Evolutionary conservation across 164 flowering plant genomes (phyloP).

Genomic region (Protea cynaroides): DNA sequence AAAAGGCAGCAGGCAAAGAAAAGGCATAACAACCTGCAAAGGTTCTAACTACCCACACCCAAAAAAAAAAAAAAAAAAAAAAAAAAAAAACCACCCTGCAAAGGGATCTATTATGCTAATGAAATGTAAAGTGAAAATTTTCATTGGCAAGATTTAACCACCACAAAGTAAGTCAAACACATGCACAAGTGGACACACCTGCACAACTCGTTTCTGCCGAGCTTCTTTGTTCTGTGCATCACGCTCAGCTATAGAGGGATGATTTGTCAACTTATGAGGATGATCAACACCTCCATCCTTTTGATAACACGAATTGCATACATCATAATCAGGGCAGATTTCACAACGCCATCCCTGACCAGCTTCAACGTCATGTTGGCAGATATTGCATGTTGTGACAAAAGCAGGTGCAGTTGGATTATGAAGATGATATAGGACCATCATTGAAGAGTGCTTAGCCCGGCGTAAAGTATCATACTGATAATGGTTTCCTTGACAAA

Average conservation of each 20-base stretch:
- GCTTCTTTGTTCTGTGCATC: constrained; percentile 97
- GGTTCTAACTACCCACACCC: too few relatives aligned
- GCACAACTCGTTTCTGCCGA: constrained; percentile 74
- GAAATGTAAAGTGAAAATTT: background rate
- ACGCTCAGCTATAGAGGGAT: constrained; percentile 80
- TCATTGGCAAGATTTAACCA: background rate
- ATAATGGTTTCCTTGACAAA: constrained; percentile 98
- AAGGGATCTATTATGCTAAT: background rate
- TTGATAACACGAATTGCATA: constrained; percentile 80
- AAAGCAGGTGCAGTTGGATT: constrained; percentile 99
- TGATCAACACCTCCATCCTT: constrained; percentile 81
- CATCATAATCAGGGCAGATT: constrained; percentile 94
- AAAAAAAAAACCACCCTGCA: too few relatives aligned
- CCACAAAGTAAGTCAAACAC: too few relatives aligned
- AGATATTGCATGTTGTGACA: constrained; percentile 81
- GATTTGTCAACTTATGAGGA: constrained; percentile 90
- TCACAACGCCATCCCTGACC: constrained; percentile 99
- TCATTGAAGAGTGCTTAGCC: constrained; percentile 99
- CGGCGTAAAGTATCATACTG: constrained; percentile 98
- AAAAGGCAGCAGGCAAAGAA: background rate
- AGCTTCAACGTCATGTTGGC: constrained; percentile 83
- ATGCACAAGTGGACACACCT: constrained; percentile 38
- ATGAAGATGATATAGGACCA: constrained; percentile 99
- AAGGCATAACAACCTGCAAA: background rate
- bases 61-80: too few relatives aligned